Evolutionary conservation across 352 stramenopile genomes (phyloP), one percentile per base, ranked within the genome.

Genomic region (Pythium inflatum): DNA sequence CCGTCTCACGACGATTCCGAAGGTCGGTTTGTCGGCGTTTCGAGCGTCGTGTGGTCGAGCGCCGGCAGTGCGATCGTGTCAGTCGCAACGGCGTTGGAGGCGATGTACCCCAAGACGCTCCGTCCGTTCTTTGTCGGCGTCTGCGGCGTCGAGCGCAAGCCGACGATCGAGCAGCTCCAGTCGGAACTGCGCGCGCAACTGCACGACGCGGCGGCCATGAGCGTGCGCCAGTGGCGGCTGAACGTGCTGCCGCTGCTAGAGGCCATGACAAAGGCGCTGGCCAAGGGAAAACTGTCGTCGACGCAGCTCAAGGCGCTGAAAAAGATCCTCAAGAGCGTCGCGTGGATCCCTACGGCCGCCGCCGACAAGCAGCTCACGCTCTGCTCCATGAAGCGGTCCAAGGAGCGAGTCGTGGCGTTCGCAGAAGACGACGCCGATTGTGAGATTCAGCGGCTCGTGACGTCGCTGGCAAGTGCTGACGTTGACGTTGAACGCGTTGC

Each of bases 41-140:
- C 34, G 14, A 22, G 25, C 24, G 61, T 62, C 2, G 68, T 74
- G 25, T 74, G 68, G 68, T 74, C 68, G 1, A 74, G 53, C 53
- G 68, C 53, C 25, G 49, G 50, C 24, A 28, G 53, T 3, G n/a
- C 54, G 1, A 33, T 66, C 36, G 53, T 2, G 81, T 88, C 61
- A 56, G 76, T 61, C 34, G 53, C 31, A 33, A 51, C 40, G 13
- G 31, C 75, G 31, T 61, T 94, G 30, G 79, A 92, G 20, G 62
- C 68, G 4, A n/a, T 82, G 11, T 94, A 93, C 59, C 65, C 83
- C 8, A 85, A 78, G 40, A 49, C 65, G 11, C 70, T 93, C 5
- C 75, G 76, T 11, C 54, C 68, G 8, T 94, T 94, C 49, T 94
- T 94, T 68, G 80, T 74, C 7, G 76, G 87, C 0, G 55, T 94